phyloP scores from a whole-genome alignment of 805 yeast species.

The Kodamaea laetipori region DNA sequence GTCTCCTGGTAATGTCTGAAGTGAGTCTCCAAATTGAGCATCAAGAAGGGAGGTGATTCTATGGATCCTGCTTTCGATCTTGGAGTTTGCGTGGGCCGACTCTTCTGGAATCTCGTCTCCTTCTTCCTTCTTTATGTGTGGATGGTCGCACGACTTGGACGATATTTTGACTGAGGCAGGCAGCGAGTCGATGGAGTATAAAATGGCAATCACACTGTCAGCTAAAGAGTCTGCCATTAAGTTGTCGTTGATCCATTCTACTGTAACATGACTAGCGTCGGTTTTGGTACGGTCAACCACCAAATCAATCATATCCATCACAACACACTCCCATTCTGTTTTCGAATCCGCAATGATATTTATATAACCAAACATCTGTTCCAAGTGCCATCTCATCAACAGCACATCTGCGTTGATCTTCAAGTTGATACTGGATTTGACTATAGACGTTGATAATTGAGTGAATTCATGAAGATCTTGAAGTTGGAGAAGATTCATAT shows the following conservation, averaged over 20 bases:
- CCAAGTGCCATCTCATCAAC: conserved; percentile 82
- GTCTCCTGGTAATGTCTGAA: conserved; percentile 38
- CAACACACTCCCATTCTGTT: conserved; percentile 44
- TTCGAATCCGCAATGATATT: conserved; percentile 62
- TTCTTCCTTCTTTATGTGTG: conserved; percentile 10
- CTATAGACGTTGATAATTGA: conserved; percentile 79
- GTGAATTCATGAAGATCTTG: conserved; percentile 89
- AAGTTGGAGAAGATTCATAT: conserved; percentile 76
- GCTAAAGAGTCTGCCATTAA: conserved; percentile 88
- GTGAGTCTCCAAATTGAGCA: conserved; percentile 88
- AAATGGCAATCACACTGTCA: conserved; percentile 86
- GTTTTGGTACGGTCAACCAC: conserved; percentile 45
- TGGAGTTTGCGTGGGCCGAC: conserved; percentile 30
- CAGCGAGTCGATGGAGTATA: conserved; percentile 88
- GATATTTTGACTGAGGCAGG: conserved; percentile 93
- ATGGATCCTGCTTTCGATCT: conserved; percentile 34
- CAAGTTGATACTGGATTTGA: conserved; percentile 79
- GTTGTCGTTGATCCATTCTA: conserved; percentile 89
- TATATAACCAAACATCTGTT: conserved; percentile 92
- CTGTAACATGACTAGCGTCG: conserved; percentile 50
- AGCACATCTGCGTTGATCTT: conserved; percentile 79
- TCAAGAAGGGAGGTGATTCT: conserved; percentile 63
- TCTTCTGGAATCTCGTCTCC: conserved; percentile 16
- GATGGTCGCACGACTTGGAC: conserved; percentile 56
- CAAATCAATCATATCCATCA: conserved; percentile 46